Conservation (phyloP, 176 grass and related monocot species). For the Zea mays region DNA sequence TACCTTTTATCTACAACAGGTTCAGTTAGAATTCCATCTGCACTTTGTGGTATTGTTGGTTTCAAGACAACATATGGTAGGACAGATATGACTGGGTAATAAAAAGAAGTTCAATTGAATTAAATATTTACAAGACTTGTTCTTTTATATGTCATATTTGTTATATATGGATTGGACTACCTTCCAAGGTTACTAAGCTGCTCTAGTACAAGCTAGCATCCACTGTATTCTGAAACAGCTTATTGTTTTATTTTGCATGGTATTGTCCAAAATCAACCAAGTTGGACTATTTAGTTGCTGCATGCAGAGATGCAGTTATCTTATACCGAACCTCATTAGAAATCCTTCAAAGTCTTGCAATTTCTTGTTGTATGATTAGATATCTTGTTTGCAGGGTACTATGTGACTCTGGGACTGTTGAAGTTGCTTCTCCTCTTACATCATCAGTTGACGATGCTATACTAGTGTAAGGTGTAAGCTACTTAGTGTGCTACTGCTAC, state of each 20-base stretch:
- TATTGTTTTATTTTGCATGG: slow-evolving; percentile 8
- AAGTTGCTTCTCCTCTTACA: slow-evolving; percentile 94
- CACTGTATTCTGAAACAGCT: neutral
- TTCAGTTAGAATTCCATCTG: slow-evolving; percentile 97
- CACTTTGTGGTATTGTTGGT: slow-evolving; percentile 93
- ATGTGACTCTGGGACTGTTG: slow-evolving; percentile 89
- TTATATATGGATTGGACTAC: slow-evolving; percentile 19
- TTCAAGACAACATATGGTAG: slow-evolving; percentile 94
- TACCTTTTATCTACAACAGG: slow-evolving; percentile 50
- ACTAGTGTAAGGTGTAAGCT: slow-evolving; percentile 63
- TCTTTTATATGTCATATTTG: neutral
- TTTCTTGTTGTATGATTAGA: slow-evolving; percentile 23
- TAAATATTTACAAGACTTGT: neutral
- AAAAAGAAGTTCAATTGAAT: slow-evolving; percentile 5
- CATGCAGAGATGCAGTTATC: neutral
- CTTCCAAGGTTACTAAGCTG: slow-evolving; percentile 3
- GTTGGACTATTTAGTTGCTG: neutral
- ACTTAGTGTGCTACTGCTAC: slow-evolving; percentile 25
- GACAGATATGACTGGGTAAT: slow-evolving; percentile 87
- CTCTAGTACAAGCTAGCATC: neutral
- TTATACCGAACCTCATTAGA: slow-evolving; percentile 3
- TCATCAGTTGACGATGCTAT: slow-evolving; percentile 86
- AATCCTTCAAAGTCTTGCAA: neutral
- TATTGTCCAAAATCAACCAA: slow-evolving; percentile 1
- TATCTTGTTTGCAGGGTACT: slow-evolving; percentile 56